Percentiles rank a stretch among this genome's conserved stretches.
These are phyloP conservation scores for Epichloe glyceriae DNA, from an alignment of 2,329 filamentous ascomycete species.

Conservation along the genomic window DNA sequence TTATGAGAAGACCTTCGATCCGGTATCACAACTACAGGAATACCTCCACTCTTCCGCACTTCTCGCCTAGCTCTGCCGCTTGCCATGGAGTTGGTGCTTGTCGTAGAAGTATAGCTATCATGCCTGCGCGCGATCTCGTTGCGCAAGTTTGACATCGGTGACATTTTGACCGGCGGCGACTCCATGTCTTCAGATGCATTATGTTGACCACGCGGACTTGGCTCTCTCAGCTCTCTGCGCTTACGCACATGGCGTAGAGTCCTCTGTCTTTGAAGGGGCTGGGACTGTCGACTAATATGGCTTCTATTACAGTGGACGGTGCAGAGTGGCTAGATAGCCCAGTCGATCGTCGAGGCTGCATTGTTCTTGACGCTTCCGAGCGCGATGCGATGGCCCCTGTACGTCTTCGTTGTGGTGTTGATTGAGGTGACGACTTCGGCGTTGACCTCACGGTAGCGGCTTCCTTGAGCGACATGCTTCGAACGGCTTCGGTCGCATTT, in stretches of 20 bases:
- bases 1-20: slow-evolving; percentile 42
- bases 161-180: slow-evolving; percentile 12
- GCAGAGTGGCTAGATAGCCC: slow-evolving; percentile 41
- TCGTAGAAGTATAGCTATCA: slow-evolving; percentile 36
- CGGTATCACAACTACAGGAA: slow-evolving; percentile 51
- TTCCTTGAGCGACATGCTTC: slow-evolving; percentile 33
- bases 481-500: slow-evolving; percentile 36
- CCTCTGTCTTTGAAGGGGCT: slow-evolving; percentile 30
- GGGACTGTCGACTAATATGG: slow-evolving; percentile 38
- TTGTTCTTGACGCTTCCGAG: slow-evolving; percentile 26
- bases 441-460: slow-evolving; percentile 23
- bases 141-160: slow-evolving; percentile 16
- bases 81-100: slow-evolving; percentile 35
- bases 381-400: slow-evolving; percentile 19
- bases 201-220: slow-evolving; percentile 12
- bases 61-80: slow-evolving; percentile 45
- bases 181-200: slow-evolving; percentile 6
- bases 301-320: slow-evolving; percentile 44
- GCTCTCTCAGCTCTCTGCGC: slow-evolving; percentile 36
- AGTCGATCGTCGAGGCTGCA: slow-evolving; percentile 37
- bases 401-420: slow-evolving; percentile 9
- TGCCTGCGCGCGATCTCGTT: slow-evolving; percentile 18
- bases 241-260: slow-evolving; percentile 51
- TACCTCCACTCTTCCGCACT: slow-evolving; percentile 44
- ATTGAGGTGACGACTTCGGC: slow-evolving; percentile 23